Evolutionary conservation across 352 stramenopile genomes (phyloP).

Genomic region (Globisporangium alternatum): DNA sequence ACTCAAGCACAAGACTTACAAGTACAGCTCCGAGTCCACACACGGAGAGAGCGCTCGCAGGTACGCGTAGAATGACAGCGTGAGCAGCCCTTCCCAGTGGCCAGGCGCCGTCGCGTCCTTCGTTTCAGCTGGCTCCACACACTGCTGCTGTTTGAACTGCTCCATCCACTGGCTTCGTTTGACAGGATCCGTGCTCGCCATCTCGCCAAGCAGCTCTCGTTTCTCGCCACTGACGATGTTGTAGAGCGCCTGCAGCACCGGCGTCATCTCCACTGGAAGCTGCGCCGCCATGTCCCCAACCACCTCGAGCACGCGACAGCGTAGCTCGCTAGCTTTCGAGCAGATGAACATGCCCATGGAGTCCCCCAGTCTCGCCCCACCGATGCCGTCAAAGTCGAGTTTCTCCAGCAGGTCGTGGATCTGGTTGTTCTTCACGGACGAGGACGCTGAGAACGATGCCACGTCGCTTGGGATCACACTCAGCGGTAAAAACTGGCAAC

Average conservation of each 20-base stretch:
- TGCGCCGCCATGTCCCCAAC: conserved; percentile 74
- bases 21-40: conserved; percentile 77
- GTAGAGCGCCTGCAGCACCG: conserved; percentile 34
- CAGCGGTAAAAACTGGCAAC: conserved; percentile 39
- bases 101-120: neutral
- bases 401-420: conserved; percentile 47
- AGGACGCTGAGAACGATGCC: conserved; percentile 21
- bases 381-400: conserved; percentile 72
- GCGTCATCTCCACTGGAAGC: conserved; percentile 20
- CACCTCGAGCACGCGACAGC: conserved; percentile 56
- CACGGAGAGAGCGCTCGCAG: conserved; percentile 54
- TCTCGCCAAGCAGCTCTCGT: conserved; percentile 18
- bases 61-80: conserved; percentile 67
- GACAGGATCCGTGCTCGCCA: neutral
- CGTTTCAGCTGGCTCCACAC: neutral
- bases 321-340: conserved; percentile 44
- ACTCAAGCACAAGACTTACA: conserved; percentile 45
- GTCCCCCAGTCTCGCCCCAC: conserved; percentile 6
- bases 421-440: conserved; percentile 14
- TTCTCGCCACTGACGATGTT: conserved; percentile 48
- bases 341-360: conserved; percentile 34
- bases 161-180: conserved; percentile 7
- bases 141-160: neutral
- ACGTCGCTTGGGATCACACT: conserved; percentile 33
- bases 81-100: conserved; percentile 26